A percentile compares a stretch with the other conserved stretches of the same genome.
Evolutionary conservation across 2,329 filamentous ascomycete species (phyloP).

Genomic region (Metarhizium robertsii): DNA sequence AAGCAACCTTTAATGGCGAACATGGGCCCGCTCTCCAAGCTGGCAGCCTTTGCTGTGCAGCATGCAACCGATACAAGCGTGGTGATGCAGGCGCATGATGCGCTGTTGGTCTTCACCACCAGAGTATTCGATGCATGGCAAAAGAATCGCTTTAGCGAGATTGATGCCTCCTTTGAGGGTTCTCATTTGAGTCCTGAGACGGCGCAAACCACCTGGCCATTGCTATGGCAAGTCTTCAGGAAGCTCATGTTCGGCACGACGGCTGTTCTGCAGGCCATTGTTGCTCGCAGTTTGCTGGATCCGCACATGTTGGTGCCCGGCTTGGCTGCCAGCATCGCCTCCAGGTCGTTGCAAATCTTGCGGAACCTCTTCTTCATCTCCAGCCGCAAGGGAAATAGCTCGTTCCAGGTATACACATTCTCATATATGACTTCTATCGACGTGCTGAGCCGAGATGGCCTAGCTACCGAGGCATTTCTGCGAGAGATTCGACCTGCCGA

Average conservation of each 20-base stretch:
- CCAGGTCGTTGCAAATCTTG: conserved; percentile 63
- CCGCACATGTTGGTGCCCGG: conserved; percentile 31
- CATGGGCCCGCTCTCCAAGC: conserved; percentile 57
- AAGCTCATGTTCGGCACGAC: conserved; percentile 68
- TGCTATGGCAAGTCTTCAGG: conserved; percentile 66
- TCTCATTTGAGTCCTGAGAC: conserved; percentile 57
- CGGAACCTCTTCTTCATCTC: conserved; percentile 78
- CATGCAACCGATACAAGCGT: conserved; percentile 34
- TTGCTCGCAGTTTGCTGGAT: conserved; percentile 53
- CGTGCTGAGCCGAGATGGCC: conserved; percentile 62
- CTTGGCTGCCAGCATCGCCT: conserved; percentile 54
- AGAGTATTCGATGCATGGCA: conserved; percentile 65
- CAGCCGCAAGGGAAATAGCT: conserved; percentile 58
- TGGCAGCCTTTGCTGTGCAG: conserved; percentile 56
- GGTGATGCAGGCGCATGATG: conserved; percentile 46
- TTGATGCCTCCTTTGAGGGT: conserved; percentile 60
- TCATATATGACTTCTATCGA: conserved; percentile 77
- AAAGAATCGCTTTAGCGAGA: conserved; percentile 60
- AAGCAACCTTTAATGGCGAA: conserved; percentile 53
- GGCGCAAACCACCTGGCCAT: conserved; percentile 54
- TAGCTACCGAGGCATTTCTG: conserved; percentile 58
- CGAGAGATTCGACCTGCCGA: conserved; percentile 43
- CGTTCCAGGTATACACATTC: conserved; percentile 79
- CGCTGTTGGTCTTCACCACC: conserved; percentile 57
- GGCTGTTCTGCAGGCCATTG: conserved; percentile 63